phyloP scores from a whole-genome alignment of 2,329 filamentous ascomycete species.

The Fusarium oligoseptatum region DNA sequence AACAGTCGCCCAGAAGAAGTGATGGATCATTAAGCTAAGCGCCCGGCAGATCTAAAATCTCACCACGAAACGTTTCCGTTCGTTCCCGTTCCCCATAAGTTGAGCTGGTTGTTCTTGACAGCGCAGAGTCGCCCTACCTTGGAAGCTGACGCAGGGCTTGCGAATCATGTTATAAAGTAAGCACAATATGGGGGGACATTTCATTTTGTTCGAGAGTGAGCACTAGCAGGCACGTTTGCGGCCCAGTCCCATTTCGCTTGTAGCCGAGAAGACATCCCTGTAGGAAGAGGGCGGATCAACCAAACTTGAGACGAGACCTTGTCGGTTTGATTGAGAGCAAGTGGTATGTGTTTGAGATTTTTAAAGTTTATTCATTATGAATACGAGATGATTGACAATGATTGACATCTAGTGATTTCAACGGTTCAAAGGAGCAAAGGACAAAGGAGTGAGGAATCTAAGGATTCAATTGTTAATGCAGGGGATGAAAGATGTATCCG shows the following conservation, averaged over 20 bases:
- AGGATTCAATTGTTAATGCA: background rate
- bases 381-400: background rate
- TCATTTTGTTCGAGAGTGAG: background rate
- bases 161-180: conserved; percentile 1
- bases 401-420: background rate
- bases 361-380: background rate
- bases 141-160: background rate
- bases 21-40: conserved; percentile 7
- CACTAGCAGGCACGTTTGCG: conserved; percentile 3
- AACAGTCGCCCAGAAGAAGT: background rate
- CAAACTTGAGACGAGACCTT: background rate
- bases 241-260: conserved; percentile 35
- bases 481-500: conserved; percentile 8
- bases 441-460: background rate
- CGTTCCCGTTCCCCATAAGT: background rate
- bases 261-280: conserved; percentile 25
- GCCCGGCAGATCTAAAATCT: background rate
- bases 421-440: background rate
- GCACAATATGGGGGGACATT: background rate
- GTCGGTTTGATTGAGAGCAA: background rate
- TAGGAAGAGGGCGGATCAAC: background rate
- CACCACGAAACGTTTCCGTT: background rate
- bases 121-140: background rate
- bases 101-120: background rate
- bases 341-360: background rate